Base-by-base conservation (phyloP, 1,139 yeast species). In the Yamadazyma diddensiae region DNA sequence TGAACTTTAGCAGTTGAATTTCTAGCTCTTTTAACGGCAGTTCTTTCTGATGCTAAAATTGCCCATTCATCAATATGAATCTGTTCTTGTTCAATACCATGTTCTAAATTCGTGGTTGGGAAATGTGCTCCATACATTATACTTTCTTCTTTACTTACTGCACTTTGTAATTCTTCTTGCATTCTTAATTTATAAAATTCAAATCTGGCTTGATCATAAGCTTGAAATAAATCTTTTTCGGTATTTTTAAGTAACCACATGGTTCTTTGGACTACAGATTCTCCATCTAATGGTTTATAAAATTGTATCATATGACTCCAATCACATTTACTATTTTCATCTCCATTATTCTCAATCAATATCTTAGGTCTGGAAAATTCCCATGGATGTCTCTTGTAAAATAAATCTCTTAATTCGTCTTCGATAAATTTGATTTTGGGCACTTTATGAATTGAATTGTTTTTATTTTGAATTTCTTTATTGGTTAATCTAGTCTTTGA, bases 381-480 rank as follows among this genome's bases (percentile, higher is more conserved):
- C 98, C 98, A 92, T 9, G 99, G 98, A 58, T 92, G 99, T 55
- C 90, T 96, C 39, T 78, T 79, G 59, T 82, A 92, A 52, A 92
- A 92, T 19, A 84, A 67, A 33, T 74, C 70, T 63, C 98, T 77
- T 47, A 92, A 63, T 48, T 79, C 77, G 59, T 92, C 98, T 59
- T 92, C 97, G 33, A 83, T 65, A 52, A 78, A 88, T 38, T 60
- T 62, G 49, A 92, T 68, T 45, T 77, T 76, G 29, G 82, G 81
- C 5, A 87, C 73, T 40, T 70, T 65, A 49, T 75, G 74, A 21
- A 64, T 51, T 31, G 50, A 39, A 33, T 56, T 55, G 47, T 67
- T 65, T 30, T 48, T 49, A 29, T 55, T 57, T 15, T 37, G 41
- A 21, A 51, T 42, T 31, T 65, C 69, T 8, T 27, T 26, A 6